phyloP scores from a whole-genome alignment of 2,329 filamentous ascomycete genomes.

The Alternaria atra region DNA sequence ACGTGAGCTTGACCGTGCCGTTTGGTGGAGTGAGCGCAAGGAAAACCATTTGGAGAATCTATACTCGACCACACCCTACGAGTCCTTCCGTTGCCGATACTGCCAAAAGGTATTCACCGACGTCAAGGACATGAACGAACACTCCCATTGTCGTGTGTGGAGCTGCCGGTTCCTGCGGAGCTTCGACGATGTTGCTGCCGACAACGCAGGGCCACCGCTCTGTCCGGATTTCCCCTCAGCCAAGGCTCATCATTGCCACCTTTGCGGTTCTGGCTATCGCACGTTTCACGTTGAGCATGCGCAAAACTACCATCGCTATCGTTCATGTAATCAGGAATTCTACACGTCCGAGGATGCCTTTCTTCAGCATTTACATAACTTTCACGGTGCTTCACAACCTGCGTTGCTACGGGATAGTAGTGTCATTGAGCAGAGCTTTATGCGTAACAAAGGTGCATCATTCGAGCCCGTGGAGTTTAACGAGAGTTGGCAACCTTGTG shows the following conservation, averaged over 20 bases:
- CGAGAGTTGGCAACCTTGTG: constrained; percentile 43
- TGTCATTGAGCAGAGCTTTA: constrained; percentile 47
- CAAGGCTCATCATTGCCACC: constrained; percentile 48
- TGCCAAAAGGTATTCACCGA: constrained; percentile 46
- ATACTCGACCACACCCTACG: constrained; percentile 37
- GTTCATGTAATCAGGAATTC: constrained; percentile 45
- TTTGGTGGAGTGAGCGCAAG: constrained; percentile 45
- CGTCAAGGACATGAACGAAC: constrained; percentile 42
- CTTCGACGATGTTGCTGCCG: constrained; percentile 46
- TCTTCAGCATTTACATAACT: constrained; percentile 46
- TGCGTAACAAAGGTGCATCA: constrained; percentile 46
- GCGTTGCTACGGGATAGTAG: constrained; percentile 35
- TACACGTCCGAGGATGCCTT: constrained; percentile 47
- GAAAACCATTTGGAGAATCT: constrained; percentile 47
- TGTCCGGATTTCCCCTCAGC: constrained; percentile 46
- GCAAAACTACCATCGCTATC: constrained; percentile 44
- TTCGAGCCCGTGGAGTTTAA: constrained; percentile 49
- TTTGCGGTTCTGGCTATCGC: constrained; percentile 46
- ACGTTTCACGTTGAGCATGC: constrained; percentile 46
- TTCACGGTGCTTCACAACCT: constrained; percentile 42
- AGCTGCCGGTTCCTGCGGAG: constrained; percentile 47
- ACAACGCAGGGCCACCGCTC: constrained; percentile 43
- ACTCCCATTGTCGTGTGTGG: constrained; percentile 48
- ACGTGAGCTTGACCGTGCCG: constrained; percentile 38
- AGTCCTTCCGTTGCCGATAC: constrained; percentile 47